phyloP scores from a whole-genome alignment of 2,329 filamentous ascomycete genomes.

The Endothia cerciana region DNA sequence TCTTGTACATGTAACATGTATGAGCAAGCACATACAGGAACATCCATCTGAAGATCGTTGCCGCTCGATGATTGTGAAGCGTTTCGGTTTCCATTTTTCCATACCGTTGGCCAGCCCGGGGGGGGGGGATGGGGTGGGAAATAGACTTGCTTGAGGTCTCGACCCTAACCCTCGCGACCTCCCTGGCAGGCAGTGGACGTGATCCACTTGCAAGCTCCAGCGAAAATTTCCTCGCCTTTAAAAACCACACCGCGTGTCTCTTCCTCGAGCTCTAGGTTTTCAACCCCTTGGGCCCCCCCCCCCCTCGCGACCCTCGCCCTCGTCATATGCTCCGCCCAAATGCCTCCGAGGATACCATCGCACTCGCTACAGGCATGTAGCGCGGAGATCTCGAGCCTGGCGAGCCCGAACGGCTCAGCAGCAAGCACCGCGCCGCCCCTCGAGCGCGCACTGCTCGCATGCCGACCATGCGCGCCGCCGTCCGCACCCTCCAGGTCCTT shows the following conservation, averaged over 20 bases:
- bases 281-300: constrained; percentile 20
- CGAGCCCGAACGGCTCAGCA: constrained; percentile 18
- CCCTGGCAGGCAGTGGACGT: neutral
- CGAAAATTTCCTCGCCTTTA: constrained; percentile 10
- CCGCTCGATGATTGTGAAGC: too few relatives aligned
- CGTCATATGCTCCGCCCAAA: constrained; percentile 5
- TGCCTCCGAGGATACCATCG: constrained; percentile 28
- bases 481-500: constrained; percentile 37
- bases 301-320: constrained; percentile 1
- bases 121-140: too few relatives aligned
- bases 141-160: neutral
- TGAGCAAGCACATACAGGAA: too few relatives aligned
- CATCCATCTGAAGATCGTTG: too few relatives aligned
- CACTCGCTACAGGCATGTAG: constrained; percentile 25
- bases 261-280: constrained; percentile 3
- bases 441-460: constrained; percentile 23
- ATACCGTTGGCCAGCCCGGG: too few relatives aligned
- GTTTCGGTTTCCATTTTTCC: too few relatives aligned
- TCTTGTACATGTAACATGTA: too few relatives aligned
- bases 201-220: neutral
- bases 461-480: neutral
- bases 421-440: constrained; percentile 13
- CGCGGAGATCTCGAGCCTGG: constrained; percentile 24
- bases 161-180: neutral
- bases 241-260: neutral